phyloP scores from a whole-genome alignment of 2,329 filamentous ascomycete genomes.

The Remersonia thermophila region DNA sequence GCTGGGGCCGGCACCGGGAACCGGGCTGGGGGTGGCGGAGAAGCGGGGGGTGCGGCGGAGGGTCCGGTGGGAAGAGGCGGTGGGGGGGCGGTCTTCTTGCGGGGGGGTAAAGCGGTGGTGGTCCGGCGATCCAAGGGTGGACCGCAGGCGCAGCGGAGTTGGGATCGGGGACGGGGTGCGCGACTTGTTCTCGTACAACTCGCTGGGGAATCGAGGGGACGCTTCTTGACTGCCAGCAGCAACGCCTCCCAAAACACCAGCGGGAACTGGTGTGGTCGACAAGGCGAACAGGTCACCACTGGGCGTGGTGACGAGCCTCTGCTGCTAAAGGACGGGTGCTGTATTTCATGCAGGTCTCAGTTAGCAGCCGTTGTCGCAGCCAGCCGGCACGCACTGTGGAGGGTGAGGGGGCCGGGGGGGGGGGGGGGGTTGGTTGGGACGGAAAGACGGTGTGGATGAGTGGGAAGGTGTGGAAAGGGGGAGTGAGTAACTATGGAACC shows the following conservation, averaged over 20 bases:
- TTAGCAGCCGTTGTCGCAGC: slow-evolving; percentile 4
- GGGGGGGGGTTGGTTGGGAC: too few relatives aligned
- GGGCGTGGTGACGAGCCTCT: slow-evolving; percentile 16
- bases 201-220: slow-evolving; percentile 39
- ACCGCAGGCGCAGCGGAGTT: slow-evolving; percentile 27
- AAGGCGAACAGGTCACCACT: slow-evolving; percentile 30
- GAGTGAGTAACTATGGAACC: too few relatives aligned
- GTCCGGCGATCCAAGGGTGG: slow-evolving; percentile 28
- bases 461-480: too few relatives aligned
- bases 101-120: slow-evolving; percentile 20
- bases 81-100: slow-evolving; percentile 28
- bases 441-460: too few relatives aligned
- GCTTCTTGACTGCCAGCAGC: slow-evolving; percentile 35
- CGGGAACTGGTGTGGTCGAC: slow-evolving; percentile 29
- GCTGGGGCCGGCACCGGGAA: slow-evolving; percentile 18
- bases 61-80: slow-evolving; percentile 34
- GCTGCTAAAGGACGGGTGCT: slow-evolving; percentile 6
- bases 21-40: slow-evolving; percentile 31
- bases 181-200: slow-evolving; percentile 28
- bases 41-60: slow-evolving; percentile 43
- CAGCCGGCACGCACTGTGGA: too few relatives aligned
- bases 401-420: background rate
- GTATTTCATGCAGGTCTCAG: background rate
- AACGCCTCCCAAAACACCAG: slow-evolving; percentile 25
- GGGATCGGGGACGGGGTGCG: slow-evolving; percentile 24